Conservation (phyloP, 257 asterid species). For the Marsdenia floribunda region DNA sequence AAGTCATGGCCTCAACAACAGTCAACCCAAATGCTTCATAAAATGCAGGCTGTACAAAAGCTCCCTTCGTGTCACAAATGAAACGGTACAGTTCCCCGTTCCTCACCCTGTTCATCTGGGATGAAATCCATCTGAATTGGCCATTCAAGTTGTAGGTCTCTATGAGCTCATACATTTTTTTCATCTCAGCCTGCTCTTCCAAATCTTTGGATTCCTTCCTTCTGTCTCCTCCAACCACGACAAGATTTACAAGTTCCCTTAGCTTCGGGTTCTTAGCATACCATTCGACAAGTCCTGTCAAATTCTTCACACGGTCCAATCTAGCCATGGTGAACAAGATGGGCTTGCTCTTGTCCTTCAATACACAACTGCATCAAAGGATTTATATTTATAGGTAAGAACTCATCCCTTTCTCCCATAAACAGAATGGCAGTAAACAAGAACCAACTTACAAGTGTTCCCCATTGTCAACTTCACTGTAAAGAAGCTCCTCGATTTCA, state of each 20-base stretch:
- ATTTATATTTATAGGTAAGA: neutral
- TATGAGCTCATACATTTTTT: constrained; percentile 79
- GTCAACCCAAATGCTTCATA: constrained; percentile 96
- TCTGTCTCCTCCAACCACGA: constrained; percentile 89
- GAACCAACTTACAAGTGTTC: constrained; percentile 65
- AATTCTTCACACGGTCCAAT: constrained; percentile 80
- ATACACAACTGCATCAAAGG: constrained; percentile 50
- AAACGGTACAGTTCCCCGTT: constrained; percentile 91
- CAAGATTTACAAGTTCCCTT: constrained; percentile 73
- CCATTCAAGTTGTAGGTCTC: constrained; percentile 67
- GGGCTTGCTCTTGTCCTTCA: constrained; percentile 80
- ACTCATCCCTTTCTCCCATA: neutral
- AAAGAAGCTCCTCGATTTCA: constrained; percentile 78
- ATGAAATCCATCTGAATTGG: constrained; percentile 94
- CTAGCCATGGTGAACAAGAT: constrained; percentile 95
- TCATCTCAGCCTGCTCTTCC: constrained; percentile 96
- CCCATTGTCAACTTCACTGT: constrained; percentile 68
- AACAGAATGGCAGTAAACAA: neutral
- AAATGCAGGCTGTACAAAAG: constrained; percentile 92
- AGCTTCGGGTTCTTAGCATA: constrained; percentile 81
- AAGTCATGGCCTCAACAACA: constrained; percentile 97
- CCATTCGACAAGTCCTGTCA: constrained; percentile 82
- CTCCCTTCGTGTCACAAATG: constrained; percentile 80
- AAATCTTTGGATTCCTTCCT: constrained; percentile 86
- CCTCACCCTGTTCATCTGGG: constrained; percentile 96